Conservation (phyloP, 805 yeast genomes). For the Kuraishia borneana region DNA sequence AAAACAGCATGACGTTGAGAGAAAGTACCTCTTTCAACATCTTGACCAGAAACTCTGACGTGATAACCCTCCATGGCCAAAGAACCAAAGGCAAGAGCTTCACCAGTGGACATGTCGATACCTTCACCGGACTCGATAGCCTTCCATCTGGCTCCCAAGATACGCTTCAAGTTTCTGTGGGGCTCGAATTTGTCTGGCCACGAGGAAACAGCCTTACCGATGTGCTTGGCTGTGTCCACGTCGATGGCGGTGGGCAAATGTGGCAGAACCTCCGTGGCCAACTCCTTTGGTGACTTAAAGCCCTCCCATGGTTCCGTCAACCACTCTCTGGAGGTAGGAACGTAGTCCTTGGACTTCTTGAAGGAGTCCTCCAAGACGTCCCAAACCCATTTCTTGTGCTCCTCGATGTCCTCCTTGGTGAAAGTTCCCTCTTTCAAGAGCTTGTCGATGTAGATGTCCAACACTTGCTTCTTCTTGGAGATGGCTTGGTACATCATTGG, state of each 20-base stretch:
- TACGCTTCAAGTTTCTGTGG: conserved; percentile 94
- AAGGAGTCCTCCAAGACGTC: conserved; percentile 83
- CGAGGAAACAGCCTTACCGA: conserved; percentile 70
- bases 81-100: conserved; percentile 95
- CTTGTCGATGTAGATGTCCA: conserved; percentile 75
- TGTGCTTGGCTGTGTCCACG: conserved; percentile 55
- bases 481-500: conserved; percentile 93
- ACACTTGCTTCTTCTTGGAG: conserved; percentile 79
- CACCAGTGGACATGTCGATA: conserved; percentile 99
- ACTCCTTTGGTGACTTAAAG: conserved; percentile 93
- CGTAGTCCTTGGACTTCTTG: conserved; percentile 77
- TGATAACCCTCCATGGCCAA: conserved; percentile 88
- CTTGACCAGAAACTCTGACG: conserved; percentile 97
- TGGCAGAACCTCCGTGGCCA: conserved; percentile 91
- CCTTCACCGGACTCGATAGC: conserved; percentile 77
- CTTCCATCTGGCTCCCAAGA: conserved; percentile 78
- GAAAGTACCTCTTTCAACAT: conserved; percentile 99
- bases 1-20: conserved; percentile 98
- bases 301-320: conserved; percentile 98
- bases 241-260: conserved; percentile 92
- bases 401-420: conserved; percentile 81
- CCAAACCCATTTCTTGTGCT: conserved; percentile 99
- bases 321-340: conserved; percentile 94
- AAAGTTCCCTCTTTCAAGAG: conserved; percentile 81
- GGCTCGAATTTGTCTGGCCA: conserved; percentile 84